Base-by-base conservation (phyloP, 352 stramenopile species). In the Pythium sukuiense region DNA sequence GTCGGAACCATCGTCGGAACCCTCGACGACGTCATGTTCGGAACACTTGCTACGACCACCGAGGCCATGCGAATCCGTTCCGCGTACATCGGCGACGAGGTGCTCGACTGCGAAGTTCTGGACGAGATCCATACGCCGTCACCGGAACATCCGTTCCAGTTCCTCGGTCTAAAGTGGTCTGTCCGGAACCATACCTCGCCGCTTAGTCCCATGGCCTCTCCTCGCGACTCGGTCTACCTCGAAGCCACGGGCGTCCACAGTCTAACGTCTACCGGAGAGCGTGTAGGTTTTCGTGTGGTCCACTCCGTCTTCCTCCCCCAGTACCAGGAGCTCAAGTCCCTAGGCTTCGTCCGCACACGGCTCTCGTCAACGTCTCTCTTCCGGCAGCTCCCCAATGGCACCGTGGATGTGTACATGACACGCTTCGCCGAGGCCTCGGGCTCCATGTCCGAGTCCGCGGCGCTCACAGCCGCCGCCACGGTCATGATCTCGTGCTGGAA, bases 401-500 rank as follows among this genome's bases (percentile, higher is more conserved):
- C 62, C 27, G 81, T 92, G 4, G 78, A 90, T 43, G 63, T 92
- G 13, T 89, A 83, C 65, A 87, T 88, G 76, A 88, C 72, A 13
- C 76, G 74, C 14, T 79, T 67, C 0, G 72, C 87, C n/a, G 74
- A 88, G 35, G 76, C 78, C 16, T 76, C 71, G 6, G 81, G 83
- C 0, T 67, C 76, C 18, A 64, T 90, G 4, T 46, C 82, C 1
- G 73, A 81, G 27, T 75, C 74, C 12, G 61, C 85, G 54, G 78
- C 78, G 8, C 49, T 90, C 52, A 72, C 70, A 0, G 74, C 76
- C 6, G 74, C 73, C 1, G 83, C 81, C 11, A 65, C 35, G 9
- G 70, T 72, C 16, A 75, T 92, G n/a, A 81, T 74, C n/a, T 79
- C 72, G 59, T 87, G 77, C 69, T 88, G 83, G 79, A 84, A 87